phyloP scores from a whole-genome alignment of 2,329 filamentous ascomycete genomes.

The Coccinonectria pachysandricola region DNA sequence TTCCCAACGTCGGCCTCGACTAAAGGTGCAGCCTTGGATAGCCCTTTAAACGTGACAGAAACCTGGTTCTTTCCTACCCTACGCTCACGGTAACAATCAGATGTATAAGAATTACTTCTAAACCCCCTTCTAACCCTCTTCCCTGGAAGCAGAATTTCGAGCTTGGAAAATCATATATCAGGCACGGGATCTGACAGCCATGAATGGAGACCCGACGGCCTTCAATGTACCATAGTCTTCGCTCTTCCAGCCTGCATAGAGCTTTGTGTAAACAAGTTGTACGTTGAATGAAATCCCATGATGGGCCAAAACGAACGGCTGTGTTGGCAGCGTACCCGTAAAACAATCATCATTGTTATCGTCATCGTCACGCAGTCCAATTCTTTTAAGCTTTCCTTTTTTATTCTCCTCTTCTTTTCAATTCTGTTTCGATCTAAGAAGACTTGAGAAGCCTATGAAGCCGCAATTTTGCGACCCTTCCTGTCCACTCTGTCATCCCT shows the following conservation, averaged over 20 bases:
- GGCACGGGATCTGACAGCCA: slow-evolving; percentile 8
- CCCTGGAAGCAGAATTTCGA: slow-evolving; percentile 7
- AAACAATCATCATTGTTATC: too few species aligned
- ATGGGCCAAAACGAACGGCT: slow-evolving; percentile 22
- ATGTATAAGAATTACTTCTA: slow-evolving; percentile 13
- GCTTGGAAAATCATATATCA: slow-evolving; percentile 3
- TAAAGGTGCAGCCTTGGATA: too few species aligned
- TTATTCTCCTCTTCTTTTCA: slow-evolving; percentile 6
- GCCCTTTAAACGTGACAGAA: too few species aligned
- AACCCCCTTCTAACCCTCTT: too few species aligned
- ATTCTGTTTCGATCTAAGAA: slow-evolving; percentile 4
- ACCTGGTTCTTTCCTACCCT: slow-evolving; percentile 11
- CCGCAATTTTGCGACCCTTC: slow-evolving; percentile 61
- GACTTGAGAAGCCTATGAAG: slow-evolving; percentile 8
- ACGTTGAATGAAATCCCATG: slow-evolving; percentile 22
- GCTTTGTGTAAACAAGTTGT: slow-evolving; percentile 33
- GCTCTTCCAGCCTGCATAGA: slow-evolving; percentile 28
- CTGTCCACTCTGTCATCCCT: slow-evolving; percentile 77
- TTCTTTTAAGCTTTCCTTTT: slow-evolving; percentile 17
- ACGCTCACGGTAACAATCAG: slow-evolving; percentile 12
- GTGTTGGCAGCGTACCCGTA: slow-evolving; percentile 22
- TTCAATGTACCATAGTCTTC: slow-evolving; percentile 32
- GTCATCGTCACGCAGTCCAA: too few species aligned
- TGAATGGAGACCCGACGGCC: slow-evolving; percentile 19
- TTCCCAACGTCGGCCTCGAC: slow-evolving; percentile 44